Conservation (phyloP, 1,139 yeast genomes). For the Blastobotrys malaysiensis region DNA sequence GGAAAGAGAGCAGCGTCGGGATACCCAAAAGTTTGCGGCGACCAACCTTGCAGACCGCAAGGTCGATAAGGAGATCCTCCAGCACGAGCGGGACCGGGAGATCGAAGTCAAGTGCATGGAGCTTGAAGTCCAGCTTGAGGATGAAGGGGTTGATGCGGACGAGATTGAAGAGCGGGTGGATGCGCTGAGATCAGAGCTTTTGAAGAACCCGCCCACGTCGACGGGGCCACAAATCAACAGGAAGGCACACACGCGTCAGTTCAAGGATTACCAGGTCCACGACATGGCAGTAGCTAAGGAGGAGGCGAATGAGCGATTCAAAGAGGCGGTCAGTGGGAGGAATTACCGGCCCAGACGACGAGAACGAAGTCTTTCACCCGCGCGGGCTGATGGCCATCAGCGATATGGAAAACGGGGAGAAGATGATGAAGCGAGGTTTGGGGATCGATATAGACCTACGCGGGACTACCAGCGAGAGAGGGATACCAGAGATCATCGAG, state of each 20-base stretch:
- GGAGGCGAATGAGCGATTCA: slow-evolving; percentile 18
- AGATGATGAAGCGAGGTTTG: neutral
- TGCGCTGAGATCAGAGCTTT: slow-evolving; percentile 26
- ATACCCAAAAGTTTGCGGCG: slow-evolving; percentile 20
- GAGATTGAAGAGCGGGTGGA: slow-evolving; percentile 31
- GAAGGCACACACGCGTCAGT: slow-evolving; percentile 2
- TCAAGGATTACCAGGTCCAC: slow-evolving; percentile 19
- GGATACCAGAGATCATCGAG: neutral
- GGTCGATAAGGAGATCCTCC: slow-evolving; percentile 37
- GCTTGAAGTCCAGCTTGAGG: slow-evolving; percentile 52
- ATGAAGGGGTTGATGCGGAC: slow-evolving; percentile 36
- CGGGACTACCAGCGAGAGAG: neutral
- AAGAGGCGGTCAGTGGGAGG: slow-evolving; percentile 13
- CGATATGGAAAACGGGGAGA: neutral
- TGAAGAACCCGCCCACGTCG: slow-evolving; percentile 4
- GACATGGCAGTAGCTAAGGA: slow-evolving; percentile 18
- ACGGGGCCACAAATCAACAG: neutral
- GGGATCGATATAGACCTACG: neutral
- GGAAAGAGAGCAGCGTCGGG: slow-evolving; percentile 18
- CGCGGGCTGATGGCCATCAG: neutral
- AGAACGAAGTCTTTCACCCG: neutral
- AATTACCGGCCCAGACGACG: slow-evolving; percentile 2
- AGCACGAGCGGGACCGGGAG: slow-evolving; percentile 45
- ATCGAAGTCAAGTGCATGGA: slow-evolving; percentile 54
- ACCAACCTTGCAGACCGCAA: slow-evolving; percentile 24